phyloP scores from a whole-genome alignment of 2,329 filamentous ascomycete species.

The Xylariomycetidae sp. region DNA sequence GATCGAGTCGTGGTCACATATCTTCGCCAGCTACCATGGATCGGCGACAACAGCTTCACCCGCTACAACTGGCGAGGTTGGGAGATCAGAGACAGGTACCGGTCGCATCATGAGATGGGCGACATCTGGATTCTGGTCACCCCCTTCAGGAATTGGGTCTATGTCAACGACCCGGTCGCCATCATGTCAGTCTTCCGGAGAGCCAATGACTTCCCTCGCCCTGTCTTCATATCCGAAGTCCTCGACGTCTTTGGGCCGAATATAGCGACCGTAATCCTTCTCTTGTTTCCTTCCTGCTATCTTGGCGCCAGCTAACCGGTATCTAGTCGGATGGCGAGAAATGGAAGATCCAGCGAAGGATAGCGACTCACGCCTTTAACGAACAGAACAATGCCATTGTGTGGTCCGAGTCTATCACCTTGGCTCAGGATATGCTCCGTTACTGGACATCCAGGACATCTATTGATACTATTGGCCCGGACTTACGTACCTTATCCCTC shows the following conservation, averaged over 20 bases:
- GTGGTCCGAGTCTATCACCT: conserved; percentile 20
- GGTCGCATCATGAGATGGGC: conserved; percentile 16
- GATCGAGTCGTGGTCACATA: conserved; percentile 17
- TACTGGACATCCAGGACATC: conserved; percentile 21
- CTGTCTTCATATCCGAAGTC: conserved; percentile 8
- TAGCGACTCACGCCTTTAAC: conserved; percentile 21
- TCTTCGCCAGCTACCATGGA: conserved; percentile 16
- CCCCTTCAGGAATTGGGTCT: conserved; percentile 13
- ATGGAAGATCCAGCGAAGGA: conserved; percentile 20
- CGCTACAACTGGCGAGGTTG: conserved; percentile 18
- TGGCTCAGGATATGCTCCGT: conserved; percentile 20
- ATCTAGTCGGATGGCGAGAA: conserved; percentile 12
- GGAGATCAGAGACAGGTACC: conserved; percentile 14
- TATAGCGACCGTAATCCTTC: conserved; percentile 10
- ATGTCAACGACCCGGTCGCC: conserved; percentile 11
- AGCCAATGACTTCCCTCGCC: conserved; percentile 11
- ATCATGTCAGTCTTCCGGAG: conserved; percentile 9
- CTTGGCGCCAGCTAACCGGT: background rate
- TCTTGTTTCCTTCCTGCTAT: background rate
- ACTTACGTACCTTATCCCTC: conserved; percentile 22
- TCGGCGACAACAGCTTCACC: conserved; percentile 20
- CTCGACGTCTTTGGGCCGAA: conserved; percentile 16
- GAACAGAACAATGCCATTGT: conserved; percentile 24
- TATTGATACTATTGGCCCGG: conserved; percentile 16
- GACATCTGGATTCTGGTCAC: conserved; percentile 13